A percentile compares a stretch with the other conserved stretches of the same genome.
These are phyloP conservation scores for Lasiosphaeria hispida DNA, from an alignment of 495 filamentous ascomycete genomes.

Conservation along the genomic window DNA sequence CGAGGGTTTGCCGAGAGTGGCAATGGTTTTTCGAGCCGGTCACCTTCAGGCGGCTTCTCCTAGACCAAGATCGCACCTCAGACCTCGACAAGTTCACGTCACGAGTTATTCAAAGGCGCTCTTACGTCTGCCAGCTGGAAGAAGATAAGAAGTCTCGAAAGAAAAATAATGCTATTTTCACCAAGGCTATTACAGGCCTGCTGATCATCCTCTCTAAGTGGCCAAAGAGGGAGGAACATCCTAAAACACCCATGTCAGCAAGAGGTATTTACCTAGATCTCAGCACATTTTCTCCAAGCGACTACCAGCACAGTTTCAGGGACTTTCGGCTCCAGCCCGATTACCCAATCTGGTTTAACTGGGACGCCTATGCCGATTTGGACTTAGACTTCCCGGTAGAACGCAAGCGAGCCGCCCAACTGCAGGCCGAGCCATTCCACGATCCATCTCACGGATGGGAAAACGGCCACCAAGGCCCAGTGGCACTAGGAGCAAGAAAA, in stretches of 20 bases:
- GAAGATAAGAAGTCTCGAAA: not conserved
- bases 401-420: not conserved
- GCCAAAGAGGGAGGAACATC: not conserved
- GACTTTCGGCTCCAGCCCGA: slow-evolving; percentile 8
- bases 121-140: not conserved
- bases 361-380: not conserved
- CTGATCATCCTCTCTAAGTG: slow-evolving; percentile 2
- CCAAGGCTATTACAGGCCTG: not conserved
- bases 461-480: slow-evolving; percentile 2
- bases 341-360: slow-evolving; percentile 7
- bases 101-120: not conserved
- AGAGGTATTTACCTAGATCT: slow-evolving; percentile 1
- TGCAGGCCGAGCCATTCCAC: not conserved
- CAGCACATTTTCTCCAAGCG: slow-evolving; percentile 1
- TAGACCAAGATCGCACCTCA: slow-evolving; percentile 8
- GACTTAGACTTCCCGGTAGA: not conserved
- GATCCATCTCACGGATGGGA: slow-evolving; percentile 4
- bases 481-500: not conserved
- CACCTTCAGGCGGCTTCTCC: not conserved
- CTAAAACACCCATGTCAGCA: not conserved
- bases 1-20: slow-evolving; percentile 8
- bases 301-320: slow-evolving; percentile 6
- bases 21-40: slow-evolving; percentile 1
- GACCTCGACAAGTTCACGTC: not conserved
- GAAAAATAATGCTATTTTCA: slow-evolving; percentile 3